These are phyloP conservation scores for Fusarium neocosmosporiellum DNA, from an alignment of 2,329 filamentous ascomycete species.

Conservation along the genomic window DNA sequence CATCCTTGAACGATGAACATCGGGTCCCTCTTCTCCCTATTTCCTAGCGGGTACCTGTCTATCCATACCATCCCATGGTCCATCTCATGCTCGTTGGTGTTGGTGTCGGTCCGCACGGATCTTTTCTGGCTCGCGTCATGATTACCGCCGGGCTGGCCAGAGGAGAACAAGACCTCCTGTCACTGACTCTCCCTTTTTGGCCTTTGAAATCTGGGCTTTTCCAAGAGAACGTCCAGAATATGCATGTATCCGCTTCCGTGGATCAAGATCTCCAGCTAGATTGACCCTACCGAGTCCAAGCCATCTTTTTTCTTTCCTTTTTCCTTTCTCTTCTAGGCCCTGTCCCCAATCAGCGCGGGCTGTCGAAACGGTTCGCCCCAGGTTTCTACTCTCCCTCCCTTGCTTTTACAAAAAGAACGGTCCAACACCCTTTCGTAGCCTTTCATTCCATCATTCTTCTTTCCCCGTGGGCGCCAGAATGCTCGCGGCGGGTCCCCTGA, in stretches of 20 bases:
- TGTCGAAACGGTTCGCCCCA: slow-evolving; percentile 2
- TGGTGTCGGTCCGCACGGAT: slow-evolving; percentile 1
- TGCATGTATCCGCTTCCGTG: background rate
- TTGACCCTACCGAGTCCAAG: background rate
- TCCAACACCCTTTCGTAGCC: slow-evolving; percentile 3
- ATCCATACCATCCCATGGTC: background rate
- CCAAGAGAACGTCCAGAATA: background rate
- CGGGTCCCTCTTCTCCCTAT: background rate
- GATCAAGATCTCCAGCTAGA: background rate
- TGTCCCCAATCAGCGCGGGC: slow-evolving; percentile 20
- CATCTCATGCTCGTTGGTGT: background rate
- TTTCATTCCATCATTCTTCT: background rate
- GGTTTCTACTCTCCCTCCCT: background rate
- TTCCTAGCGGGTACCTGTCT: slow-evolving; percentile 9
- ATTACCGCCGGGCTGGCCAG: slow-evolving; percentile 4
- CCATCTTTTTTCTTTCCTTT: background rate
- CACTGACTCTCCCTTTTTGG: background rate
- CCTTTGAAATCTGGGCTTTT: background rate
- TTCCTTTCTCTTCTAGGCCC: background rate
- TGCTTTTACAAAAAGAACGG: slow-evolving; percentile 31
- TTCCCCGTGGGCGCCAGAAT: slow-evolving; percentile 26
- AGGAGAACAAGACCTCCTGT: background rate
- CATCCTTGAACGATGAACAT: slow-evolving; percentile 25
- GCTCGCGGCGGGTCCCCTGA: slow-evolving; percentile 30
- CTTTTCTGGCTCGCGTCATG: slow-evolving; percentile 5